Percentiles rank a stretch among this genome's conserved stretches.
These are phyloP conservation scores for Talaromyces borbonicus DNA, from an alignment of 495 filamentous ascomycete species.

Conservation along the genomic window DNA sequence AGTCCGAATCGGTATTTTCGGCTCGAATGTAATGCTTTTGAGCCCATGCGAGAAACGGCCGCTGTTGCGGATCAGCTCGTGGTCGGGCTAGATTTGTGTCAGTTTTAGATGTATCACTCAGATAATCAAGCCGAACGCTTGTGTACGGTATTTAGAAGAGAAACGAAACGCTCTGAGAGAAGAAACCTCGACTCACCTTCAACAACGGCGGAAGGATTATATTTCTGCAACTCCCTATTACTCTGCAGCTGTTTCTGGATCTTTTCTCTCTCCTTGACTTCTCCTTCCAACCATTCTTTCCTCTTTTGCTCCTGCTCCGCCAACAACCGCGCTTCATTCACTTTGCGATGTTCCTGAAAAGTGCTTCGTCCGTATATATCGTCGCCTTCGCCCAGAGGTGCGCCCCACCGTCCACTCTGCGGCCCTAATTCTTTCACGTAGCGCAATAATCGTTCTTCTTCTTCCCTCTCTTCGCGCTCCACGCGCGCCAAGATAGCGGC, in stretches of 20 bases:
- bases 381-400: constrained; percentile 30
- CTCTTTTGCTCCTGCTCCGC: constrained; percentile 40
- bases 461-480: constrained; percentile 43
- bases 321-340: constrained; percentile 35
- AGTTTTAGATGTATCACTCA: no score
- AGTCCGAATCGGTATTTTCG: constrained; percentile 24
- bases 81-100: constrained; percentile 32
- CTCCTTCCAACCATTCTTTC: constrained; percentile 34
- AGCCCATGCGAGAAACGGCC: constrained; percentile 39
- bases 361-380: constrained; percentile 35
- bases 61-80: constrained; percentile 33
- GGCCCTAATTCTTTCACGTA: constrained; percentile 35
- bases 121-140: no score
- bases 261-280: constrained; percentile 30
- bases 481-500: constrained; percentile 50
- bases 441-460: constrained; percentile 32
- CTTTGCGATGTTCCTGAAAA: constrained; percentile 37
- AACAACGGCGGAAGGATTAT: constrained; percentile 25
- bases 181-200: constrained; percentile 33
- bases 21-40: constrained; percentile 35
- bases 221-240: constrained; percentile 43
- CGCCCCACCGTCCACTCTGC: constrained; percentile 33
- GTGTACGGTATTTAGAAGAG: no score
- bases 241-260: constrained; percentile 28
- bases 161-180: no score